Evolutionary conservation across 352 stramenopile species (phyloP), one percentile per base, ranked within the genome.

Genomic region (Phytophthora macrochlamydospora): DNA sequence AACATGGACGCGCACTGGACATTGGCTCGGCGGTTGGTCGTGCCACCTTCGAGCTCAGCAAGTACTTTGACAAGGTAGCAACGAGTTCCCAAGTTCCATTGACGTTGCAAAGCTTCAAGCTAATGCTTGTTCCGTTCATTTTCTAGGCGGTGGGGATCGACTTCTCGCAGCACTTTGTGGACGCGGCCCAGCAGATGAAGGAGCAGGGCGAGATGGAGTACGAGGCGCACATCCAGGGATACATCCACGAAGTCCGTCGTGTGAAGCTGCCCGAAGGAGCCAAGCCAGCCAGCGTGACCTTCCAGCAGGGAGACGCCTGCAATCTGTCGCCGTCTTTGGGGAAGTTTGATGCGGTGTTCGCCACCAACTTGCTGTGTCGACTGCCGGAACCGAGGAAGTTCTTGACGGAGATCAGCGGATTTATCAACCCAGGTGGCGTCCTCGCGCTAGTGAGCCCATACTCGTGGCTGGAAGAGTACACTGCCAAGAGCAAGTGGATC

Each of bases 401-500:
- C 69, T 66, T 99, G 24, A 84, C 74, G 28, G 80, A 89, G 7
- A 87, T 99, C 44, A 72, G 75, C 35, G 63, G 71, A 5, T 89
- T 99, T 54, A 80, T 99, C 13, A 93, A 95, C 40, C 79, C 88
- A 37, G 93, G 86, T 43, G 97, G 97, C 14, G 81, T 98, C 57
- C 85, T 99, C 33, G 93, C 98, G 4, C 87, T 99, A 55, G 89
- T 98, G 30, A 98, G 95, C 28, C 97, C 97, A 32, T 99, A 98
- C 78, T 98, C 92, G 54, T 99, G 97, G 97, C 75, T 99, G 51
- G 87, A 97, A 62, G 94, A 99, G 67, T 99, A 98, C 79, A 99
- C 97, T 7, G 69, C 83, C n/a, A 87, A 90, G 57, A 79, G 93
- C 37, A 85, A 96, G 55, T 97, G 90, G 90, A 91, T 97, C 60